phyloP scores from a whole-genome alignment of 257 asterid species.

The Ophiorrhiza pumila region DNA sequence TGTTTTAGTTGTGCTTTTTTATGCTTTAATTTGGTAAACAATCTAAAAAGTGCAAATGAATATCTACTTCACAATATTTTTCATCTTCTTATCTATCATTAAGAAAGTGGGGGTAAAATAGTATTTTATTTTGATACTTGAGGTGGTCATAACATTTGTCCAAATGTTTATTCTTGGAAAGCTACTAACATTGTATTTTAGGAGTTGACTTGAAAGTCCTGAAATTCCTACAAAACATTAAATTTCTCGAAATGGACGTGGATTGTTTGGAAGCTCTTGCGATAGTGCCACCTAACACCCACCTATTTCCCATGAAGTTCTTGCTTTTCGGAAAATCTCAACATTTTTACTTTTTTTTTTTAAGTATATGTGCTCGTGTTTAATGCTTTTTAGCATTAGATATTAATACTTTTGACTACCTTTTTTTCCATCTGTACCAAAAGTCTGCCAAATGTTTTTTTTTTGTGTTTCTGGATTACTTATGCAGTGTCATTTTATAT shows the following conservation, averaged over 20 bases:
- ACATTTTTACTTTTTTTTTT: not conserved
- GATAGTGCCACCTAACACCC: not conserved
- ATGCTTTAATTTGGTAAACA: too few species aligned
- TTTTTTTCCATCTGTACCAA: not conserved
- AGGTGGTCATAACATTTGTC: not conserved
- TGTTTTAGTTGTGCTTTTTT: too few species aligned
- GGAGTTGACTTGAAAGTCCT: not conserved
- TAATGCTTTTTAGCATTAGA: not conserved
- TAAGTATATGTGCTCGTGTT: not conserved
- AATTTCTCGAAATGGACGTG: not conserved
- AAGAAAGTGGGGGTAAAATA: not conserved
- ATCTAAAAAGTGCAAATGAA: too few species aligned
- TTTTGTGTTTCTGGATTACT: not conserved
- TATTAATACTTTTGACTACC: not conserved
- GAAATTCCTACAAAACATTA: not conserved
- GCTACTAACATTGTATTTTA: too few species aligned
- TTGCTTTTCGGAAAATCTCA: not conserved
- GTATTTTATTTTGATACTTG: not conserved
- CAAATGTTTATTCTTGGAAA: not conserved
- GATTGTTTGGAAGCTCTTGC: not conserved
- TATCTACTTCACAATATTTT: too few species aligned
- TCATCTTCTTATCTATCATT: too few species aligned
- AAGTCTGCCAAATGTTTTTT: not conserved
- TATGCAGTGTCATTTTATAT: not conserved
- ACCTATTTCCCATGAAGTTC: not conserved